Evolutionary conservation across 495 filamentous ascomycete species (phyloP), one percentile per base, ranked within the genome.

Genomic region (Aspergillus panamensis): DNA sequence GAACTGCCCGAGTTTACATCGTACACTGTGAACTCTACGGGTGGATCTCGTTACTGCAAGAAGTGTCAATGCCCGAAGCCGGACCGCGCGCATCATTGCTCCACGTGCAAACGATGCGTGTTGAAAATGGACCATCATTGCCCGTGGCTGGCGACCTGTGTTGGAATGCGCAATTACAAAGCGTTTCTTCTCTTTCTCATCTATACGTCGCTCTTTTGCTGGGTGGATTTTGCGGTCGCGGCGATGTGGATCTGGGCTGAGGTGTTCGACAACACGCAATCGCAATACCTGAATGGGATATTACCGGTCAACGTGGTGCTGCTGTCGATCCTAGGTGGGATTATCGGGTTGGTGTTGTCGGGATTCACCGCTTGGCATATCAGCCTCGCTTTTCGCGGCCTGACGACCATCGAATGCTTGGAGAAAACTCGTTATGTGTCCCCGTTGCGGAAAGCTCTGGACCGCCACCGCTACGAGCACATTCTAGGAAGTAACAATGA

Each of bases 121-220:
- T 78, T 97, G 67, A 97, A 97, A 74, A 98, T 98, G 94, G 94
- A 98, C 70, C 94, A 98, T 71, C 94, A 98, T 75, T 98, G 94
- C 65, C 94, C 94, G 6, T 98, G 94, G 94, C 80, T 97, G 48
- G 94, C 95, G 17, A 97, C 90, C 3, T 98, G 94, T 67, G 88
- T 98, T 47, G 95, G 95, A 21, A 73, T 98, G 55, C 81, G 84
- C 64, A 98, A 97, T 73, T 96, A 97, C 78, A 97, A 97, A 71
- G 80, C 92, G 6, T 98, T 98, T 69, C 68, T 98, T 35, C 80
- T 97, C 8, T 98, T 98, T 72, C 80, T 98, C 25, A 87, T 95
- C 53, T 97, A 98, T 68, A 91, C 90, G 9, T 88, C 84, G 14
- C 49, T 96, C 13, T 96, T 95, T 77, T 92, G 90, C 77, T 84